Conservation (phyloP, 2,329 filamentous ascomycete species). For the Exophiala sp. region DNA sequence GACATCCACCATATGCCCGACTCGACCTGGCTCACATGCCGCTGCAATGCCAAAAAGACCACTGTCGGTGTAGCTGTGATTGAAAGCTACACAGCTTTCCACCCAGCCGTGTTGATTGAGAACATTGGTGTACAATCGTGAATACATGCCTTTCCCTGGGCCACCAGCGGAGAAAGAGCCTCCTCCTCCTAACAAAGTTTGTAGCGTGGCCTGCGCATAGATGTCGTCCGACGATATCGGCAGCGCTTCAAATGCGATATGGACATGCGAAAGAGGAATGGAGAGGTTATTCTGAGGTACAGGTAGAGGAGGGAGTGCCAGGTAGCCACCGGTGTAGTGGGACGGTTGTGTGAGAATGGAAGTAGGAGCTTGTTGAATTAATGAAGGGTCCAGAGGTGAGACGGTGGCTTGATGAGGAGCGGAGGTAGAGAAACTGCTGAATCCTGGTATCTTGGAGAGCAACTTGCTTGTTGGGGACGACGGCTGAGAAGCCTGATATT, state of each 20-base stretch:
- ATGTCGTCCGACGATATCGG: slow-evolving; percentile 89
- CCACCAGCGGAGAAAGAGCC: slow-evolving; percentile 96
- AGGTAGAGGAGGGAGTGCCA: slow-evolving; percentile 76
- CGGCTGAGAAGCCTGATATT: slow-evolving; percentile 36
- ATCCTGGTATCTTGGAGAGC: slow-evolving; percentile 79
- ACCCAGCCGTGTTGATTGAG: slow-evolving; percentile 98
- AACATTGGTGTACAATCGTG: slow-evolving; percentile 92
- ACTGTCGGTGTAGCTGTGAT: slow-evolving; percentile 94
- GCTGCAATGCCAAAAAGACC: slow-evolving; percentile 93
- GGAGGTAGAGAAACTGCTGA: slow-evolving; percentile 82
- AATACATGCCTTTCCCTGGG: slow-evolving; percentile 99
- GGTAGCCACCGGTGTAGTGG: slow-evolving; percentile 90
- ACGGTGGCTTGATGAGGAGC: slow-evolving; percentile 61
- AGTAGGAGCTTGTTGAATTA: slow-evolving; percentile 42
- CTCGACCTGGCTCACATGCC: slow-evolving; percentile 74
- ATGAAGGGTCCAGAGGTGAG: slow-evolving; percentile 48
- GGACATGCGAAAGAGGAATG: slow-evolving; percentile 83
- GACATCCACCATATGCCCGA: slow-evolving; percentile 82
- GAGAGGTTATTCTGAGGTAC: slow-evolving; percentile 72
- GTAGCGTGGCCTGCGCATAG: slow-evolving; percentile 90
- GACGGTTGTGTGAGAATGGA: slow-evolving; percentile 63
- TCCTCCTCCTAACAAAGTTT: slow-evolving; percentile 91
- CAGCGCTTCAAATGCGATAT: slow-evolving; percentile 91
- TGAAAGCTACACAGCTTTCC: slow-evolving; percentile 92
- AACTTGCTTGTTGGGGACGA: slow-evolving; percentile 48